phyloP scores from a whole-genome alignment of 1,284 basidiomycete genomes.

The Laetiporus sulphureus region DNA sequence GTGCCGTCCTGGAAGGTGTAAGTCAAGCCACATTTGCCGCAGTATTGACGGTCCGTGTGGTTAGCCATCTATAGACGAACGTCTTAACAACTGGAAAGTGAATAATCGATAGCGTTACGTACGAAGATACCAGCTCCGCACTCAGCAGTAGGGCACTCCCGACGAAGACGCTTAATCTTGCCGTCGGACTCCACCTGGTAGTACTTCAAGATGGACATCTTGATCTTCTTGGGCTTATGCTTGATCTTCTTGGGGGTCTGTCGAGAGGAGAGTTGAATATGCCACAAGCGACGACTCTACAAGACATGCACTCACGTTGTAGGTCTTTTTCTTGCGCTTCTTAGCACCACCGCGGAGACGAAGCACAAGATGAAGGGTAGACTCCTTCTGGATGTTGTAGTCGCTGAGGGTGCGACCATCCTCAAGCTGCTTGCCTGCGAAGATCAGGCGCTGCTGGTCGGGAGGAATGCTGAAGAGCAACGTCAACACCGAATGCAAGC shows the following conservation, averaged over 20 bases:
- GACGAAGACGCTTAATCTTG: conserved; percentile 98
- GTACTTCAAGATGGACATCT: conserved; percentile 99
- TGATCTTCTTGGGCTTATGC: conserved; percentile 99
- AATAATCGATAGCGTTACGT: conserved; percentile 26
- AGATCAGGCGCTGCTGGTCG: conserved; percentile 97
- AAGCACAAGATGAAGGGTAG: conserved; percentile 93
- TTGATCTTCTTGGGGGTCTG: conserved; percentile 99
- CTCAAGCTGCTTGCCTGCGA: conserved; percentile 97
- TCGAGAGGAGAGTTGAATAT: conserved; percentile 2
- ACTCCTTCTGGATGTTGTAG: conserved; percentile 96
- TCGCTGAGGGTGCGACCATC: conserved; percentile 87
- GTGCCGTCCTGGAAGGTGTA: conserved; percentile 83
- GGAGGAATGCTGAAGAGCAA: conserved; percentile 69
- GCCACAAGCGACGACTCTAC: not conserved
- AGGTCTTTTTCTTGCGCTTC: conserved; percentile 99
- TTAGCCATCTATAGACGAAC: conserved; percentile 71
- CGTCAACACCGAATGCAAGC: not conserved
- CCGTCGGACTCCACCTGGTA: conserved; percentile 99
- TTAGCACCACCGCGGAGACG: conserved; percentile 95
- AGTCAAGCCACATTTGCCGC: conserved; percentile 89
- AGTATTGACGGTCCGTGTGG: conserved; percentile 94
- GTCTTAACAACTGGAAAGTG: not conserved
- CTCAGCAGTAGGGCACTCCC: conserved; percentile 88
- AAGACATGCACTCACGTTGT: conserved; percentile 80
- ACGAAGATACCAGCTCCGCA: conserved; percentile 97